Evolutionary conservation across 306 rosid genomes (phyloP), one percentile per base, ranked within the genome.

Genomic region (Glycyrrhiza uralensis): DNA sequence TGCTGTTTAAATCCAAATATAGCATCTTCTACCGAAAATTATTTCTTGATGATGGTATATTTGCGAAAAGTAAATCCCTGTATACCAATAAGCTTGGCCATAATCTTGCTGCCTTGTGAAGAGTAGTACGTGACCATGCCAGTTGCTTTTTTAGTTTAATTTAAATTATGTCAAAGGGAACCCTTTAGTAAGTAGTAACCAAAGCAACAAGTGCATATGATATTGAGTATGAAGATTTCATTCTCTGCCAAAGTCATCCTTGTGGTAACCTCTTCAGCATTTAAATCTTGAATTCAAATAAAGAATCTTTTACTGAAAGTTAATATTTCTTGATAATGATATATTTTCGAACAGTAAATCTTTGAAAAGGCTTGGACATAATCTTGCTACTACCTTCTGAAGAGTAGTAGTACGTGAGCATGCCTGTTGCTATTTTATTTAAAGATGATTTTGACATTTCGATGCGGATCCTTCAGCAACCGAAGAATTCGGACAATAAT

Each of bases 191-290:
- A 9, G 49, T 17, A 13, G 38, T 10, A 54, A 9, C 24, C 59
- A 42, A 60, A n/a, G n/a, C n/a, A n/a, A 39, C 90, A 90, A 83
- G 78, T 3, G 41, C n/a, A n/a, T 66, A 81, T 30, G 79, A 80
- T 85, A 61, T 71, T 9, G 86, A 79, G 39, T 22, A 74, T 72
- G 90, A 80, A 72, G 83, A 71, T 52, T 56, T 57, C 76, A 65
- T 62, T 69, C 80, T 13, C 47, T 69, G 79, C 89, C 86, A 20
- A 82, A 85, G 80, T 90, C 96, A 17, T 85, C 79, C 22, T 78
- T 93, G 67, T 90, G 97, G 93, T 90, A 88, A 81, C 42, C 64
- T 66, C 79, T 81, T 84, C 58, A 74, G 28, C 69, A 52, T 19
- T 56, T 12, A 11, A 50, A 8, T 22, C 42, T 50, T 45, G 10